These are phyloP conservation scores for Cytospora paraplurivora DNA, from an alignment of 2,329 filamentous ascomycete genomes.

Conservation along the genomic window DNA sequence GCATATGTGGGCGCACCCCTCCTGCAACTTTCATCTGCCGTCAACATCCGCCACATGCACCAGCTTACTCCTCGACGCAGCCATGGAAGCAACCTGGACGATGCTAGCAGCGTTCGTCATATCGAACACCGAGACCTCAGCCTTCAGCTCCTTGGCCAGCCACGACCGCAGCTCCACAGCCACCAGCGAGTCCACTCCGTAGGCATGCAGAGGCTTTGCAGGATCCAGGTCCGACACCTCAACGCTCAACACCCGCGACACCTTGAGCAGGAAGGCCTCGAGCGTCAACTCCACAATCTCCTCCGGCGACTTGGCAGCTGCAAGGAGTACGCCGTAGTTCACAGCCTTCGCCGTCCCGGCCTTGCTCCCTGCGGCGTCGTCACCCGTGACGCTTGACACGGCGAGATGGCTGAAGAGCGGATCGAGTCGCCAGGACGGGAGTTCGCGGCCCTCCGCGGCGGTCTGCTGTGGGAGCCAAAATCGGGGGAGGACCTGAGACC, in stretches of 20 bases:
- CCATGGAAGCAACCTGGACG: neutral
- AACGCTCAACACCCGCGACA: conserved; percentile 33
- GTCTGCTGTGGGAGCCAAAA: conserved; percentile 34
- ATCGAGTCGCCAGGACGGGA: conserved; percentile 32
- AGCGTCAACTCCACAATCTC: conserved; percentile 33
- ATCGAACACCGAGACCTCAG: conserved; percentile 47
- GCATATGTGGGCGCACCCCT: too few species aligned
- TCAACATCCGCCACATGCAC: neutral
- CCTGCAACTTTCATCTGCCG: neutral
- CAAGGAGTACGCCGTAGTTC: conserved; percentile 30
- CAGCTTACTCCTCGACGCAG: neutral
- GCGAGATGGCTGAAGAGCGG: conserved; percentile 33
- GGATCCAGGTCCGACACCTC: conserved; percentile 32
- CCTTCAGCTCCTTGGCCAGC: conserved; percentile 44
- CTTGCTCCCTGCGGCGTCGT: neutral
- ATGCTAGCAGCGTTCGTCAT: neutral
- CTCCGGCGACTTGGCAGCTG: conserved; percentile 30
- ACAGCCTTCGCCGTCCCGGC: conserved; percentile 21
- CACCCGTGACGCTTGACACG: conserved; percentile 21
- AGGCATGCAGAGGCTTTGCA: conserved; percentile 31
- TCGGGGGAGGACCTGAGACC: conserved; percentile 34
- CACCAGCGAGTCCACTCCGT: conserved; percentile 35
- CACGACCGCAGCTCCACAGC: conserved; percentile 44
- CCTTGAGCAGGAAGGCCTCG: conserved; percentile 34
- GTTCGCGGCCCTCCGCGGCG: conserved; percentile 30